A percentile compares a stretch with the other conserved stretches of the same genome.
These are phyloP conservation scores for Emmonsiellopsis sp. DNA, from an alignment of 2,329 filamentous ascomycete species.

Conservation along the genomic window DNA sequence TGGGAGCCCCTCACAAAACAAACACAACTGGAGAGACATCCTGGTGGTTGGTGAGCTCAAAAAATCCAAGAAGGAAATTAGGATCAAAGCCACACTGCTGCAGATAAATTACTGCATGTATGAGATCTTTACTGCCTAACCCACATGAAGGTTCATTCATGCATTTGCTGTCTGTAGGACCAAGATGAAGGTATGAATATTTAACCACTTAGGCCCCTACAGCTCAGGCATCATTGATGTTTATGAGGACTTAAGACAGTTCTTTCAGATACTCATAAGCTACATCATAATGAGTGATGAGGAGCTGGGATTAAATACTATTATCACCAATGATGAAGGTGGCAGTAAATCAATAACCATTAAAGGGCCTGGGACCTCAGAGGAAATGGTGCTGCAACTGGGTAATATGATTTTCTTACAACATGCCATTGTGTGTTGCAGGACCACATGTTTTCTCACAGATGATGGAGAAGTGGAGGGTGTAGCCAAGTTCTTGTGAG, in stretches of 20 bases:
- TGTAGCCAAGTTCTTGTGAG: slow-evolving; percentile 23
- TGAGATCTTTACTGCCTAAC: slow-evolving; percentile 22
- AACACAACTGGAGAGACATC: slow-evolving; percentile 14
- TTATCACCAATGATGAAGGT: slow-evolving; percentile 12
- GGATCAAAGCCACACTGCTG: slow-evolving; percentile 9
- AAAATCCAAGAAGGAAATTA: slow-evolving; percentile 1
- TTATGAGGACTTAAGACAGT: slow-evolving; percentile 19
- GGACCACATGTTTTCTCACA: slow-evolving; percentile 15
- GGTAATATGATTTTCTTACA: neutral
- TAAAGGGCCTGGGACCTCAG: slow-evolving; percentile 3
- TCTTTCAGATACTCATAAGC: slow-evolving; percentile 19
- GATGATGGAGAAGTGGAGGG: slow-evolving; percentile 12
- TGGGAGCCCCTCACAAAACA: neutral
- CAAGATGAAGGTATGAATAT: slow-evolving; percentile 24
- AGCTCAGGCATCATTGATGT: slow-evolving; percentile 24
- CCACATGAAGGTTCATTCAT: slow-evolving; percentile 22
- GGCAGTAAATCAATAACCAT: slow-evolving; percentile 7
- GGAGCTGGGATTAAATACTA: slow-evolving; percentile 23
- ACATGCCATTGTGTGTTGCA: slow-evolving; percentile 13
- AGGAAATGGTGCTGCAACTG: slow-evolving; percentile 6
- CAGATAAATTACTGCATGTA: slow-evolving; percentile 10
- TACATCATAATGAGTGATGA: slow-evolving; percentile 24
- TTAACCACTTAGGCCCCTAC: slow-evolving; percentile 25
- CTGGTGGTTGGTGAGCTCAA: slow-evolving; percentile 13
- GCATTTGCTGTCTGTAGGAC: slow-evolving; percentile 19